Conservation (phyloP, 345 rosid genomes). For the Sonneratia alba region DNA sequence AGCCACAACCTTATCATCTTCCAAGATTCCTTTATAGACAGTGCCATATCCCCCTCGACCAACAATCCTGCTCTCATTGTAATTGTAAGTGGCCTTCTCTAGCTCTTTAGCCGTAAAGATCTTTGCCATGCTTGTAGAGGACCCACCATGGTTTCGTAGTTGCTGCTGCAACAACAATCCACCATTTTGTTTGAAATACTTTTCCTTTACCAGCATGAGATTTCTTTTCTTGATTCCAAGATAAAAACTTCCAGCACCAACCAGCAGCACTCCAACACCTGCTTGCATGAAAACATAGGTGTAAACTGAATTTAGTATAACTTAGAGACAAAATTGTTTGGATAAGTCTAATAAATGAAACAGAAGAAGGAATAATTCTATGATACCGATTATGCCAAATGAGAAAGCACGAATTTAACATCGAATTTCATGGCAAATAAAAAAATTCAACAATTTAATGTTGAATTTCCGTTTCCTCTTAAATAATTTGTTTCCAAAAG, state of each 20-base stretch:
- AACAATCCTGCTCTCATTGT: slow-evolving; percentile 17
- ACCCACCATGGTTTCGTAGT: not conserved
- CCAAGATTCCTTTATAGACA: not conserved
- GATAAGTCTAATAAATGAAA: too few species aligned
- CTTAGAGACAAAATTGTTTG: too few species aligned
- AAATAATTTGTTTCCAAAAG: too few species aligned
- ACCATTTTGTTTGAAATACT: slow-evolving; percentile 22
- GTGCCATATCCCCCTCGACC: slow-evolving; percentile 30
- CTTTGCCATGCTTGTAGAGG: slow-evolving; percentile 11
- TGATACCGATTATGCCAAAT: too few species aligned
- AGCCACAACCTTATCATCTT: slow-evolving; percentile 23
- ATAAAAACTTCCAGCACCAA: not conserved
- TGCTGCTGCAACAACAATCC: slow-evolving; percentile 27
- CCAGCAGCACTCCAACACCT: too few species aligned
- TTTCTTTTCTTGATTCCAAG: slow-evolving; percentile 11
- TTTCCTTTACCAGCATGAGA: slow-evolving; percentile 6
- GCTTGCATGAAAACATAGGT: not conserved
- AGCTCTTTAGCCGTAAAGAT: slow-evolving; percentile 22
- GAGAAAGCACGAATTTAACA: too few species aligned
- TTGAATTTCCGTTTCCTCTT: too few species aligned
- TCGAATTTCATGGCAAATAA: too few species aligned
- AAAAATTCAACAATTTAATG: too few species aligned
- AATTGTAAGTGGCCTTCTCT: slow-evolving; percentile 24
- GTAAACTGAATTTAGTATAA: not conserved
- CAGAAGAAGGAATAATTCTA: too few species aligned